Percentiles rank a stretch among this genome's conserved stretches.
phyloP scores from a whole-genome alignment of 306 rosid genomes.

The Castanea mollissima region DNA sequence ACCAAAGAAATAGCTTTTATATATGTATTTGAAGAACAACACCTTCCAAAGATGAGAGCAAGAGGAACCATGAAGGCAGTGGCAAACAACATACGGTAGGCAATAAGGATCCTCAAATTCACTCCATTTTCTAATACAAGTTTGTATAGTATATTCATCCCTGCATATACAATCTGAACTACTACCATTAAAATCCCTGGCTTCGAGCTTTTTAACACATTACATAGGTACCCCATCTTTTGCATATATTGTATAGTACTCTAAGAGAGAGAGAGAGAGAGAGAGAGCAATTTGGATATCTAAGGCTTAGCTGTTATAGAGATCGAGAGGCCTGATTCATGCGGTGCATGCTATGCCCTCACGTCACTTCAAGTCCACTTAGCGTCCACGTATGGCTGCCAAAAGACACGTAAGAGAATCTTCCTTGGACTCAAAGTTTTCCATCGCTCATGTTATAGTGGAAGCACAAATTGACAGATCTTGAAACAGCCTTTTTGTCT shows the following conservation, averaged over 20 bases:
- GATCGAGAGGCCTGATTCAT: background rate
- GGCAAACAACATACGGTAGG: conserved; percentile 50
- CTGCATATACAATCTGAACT: conserved; percentile 31
- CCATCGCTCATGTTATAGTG: background rate
- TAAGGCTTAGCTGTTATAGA: background rate
- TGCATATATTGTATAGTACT: background rate
- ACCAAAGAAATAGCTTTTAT: background rate
- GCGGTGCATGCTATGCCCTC: background rate
- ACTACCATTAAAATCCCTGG: conserved; percentile 39
- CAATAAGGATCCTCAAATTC: conserved; percentile 31
- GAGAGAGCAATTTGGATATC: background rate
- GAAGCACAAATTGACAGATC: background rate
- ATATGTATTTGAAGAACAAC: no score
- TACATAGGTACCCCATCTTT: conserved; percentile 15
- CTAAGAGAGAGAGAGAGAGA: background rate
- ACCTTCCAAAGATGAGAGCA: conserved; percentile 39
- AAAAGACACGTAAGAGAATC: background rate
- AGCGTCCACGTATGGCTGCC: background rate
- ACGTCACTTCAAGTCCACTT: background rate
- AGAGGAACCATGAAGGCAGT: conserved; percentile 37
- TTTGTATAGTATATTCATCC: conserved; percentile 35
- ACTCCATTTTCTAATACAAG: conserved; percentile 35
- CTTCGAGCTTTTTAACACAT: conserved; percentile 26
- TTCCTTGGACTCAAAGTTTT: background rate
- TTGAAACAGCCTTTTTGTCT: background rate